Base-by-base conservation (phyloP, 352 stramenopile species). In the Thraustochytrium sp. region DNA sequence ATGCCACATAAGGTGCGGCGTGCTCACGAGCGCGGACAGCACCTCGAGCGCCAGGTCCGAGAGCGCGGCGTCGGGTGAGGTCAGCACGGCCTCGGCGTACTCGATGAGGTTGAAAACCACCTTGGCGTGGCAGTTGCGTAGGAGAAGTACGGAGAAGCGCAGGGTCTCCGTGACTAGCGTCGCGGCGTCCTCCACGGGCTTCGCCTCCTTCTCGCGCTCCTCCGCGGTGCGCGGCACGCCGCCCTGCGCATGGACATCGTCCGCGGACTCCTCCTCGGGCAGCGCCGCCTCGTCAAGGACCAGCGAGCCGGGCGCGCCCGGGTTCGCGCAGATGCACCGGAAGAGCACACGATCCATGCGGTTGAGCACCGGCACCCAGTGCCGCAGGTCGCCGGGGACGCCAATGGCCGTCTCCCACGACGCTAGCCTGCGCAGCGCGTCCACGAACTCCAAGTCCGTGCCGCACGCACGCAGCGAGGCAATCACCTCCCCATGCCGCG, bases 371-470 rank as follows among this genome's bases (percentile, higher is more conserved):
- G 44, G 23, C 18, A 48, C 65, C 65, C 65, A 78, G 29, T 44
- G 29, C 9, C 42, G 40, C 44, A 78, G 26, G 49, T 78, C 38
- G 34, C 29, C 44, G 21, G 29, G 65, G 1, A 29, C 44, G 29
- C 65, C 65, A 2, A 78, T 44, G 5, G 18, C 8, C 29, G 3
- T 62, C n/a, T n/a, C n/a, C 65, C 65, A 56, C 13, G 40, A 40
- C 18, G 29, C 8, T 5, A 49, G 13, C 23, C 29, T 37, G 4
- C 29, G 29, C 29, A 78, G 18, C 34, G 65, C 65, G 26, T 56
- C 65, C 18, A 78, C 65, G 65, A 78, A 49, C 48, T 11, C 65
- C 65, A 77, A 62, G 42, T 77, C 65, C 65, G 42, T 77, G 42
- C n/a, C 13, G 42, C 42, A 62, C 23, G 29, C 46, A 29, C 26